phyloP scores from a whole-genome alignment of 345 rosid species.

The Brassica nigra region DNA sequence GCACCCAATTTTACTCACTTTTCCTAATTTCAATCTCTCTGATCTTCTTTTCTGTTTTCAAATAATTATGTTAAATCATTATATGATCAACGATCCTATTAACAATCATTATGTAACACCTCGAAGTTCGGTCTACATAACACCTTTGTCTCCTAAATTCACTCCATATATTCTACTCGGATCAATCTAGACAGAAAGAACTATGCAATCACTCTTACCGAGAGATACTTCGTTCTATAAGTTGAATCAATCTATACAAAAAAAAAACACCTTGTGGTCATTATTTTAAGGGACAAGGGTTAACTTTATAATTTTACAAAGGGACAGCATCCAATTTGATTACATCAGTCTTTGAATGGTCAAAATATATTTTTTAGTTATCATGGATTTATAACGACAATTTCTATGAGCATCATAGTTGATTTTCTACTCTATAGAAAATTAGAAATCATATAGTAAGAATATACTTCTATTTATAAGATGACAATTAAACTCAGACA shows the following conservation, averaged over 20 bases:
- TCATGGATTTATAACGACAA: slow-evolving; percentile 1
- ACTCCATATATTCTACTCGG: slow-evolving; percentile 35
- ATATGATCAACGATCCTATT: slow-evolving; percentile 41
- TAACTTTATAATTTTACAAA: not conserved
- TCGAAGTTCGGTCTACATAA: slow-evolving; percentile 36
- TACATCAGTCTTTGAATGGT: not conserved
- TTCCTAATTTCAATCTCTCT: slow-evolving; percentile 35
- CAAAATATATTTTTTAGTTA: not conserved
- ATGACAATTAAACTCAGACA: not conserved
- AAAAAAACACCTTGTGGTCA: not conserved
- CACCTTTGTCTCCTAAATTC: slow-evolving; percentile 39
- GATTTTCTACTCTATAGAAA: not conserved
- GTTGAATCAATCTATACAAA: not conserved
- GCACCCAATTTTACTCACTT: slow-evolving; percentile 47
- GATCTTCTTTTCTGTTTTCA: not conserved
- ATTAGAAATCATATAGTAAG: not conserved
- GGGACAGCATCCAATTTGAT: not conserved
- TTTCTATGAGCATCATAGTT: slow-evolving; percentile 12
- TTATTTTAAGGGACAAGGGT: slow-evolving; percentile 18
- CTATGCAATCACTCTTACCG: not conserved
- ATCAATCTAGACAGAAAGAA: slow-evolving; percentile 31
- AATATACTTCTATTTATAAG: not conserved
- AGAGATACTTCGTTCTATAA: slow-evolving; percentile 7
- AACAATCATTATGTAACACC: slow-evolving; percentile 37
- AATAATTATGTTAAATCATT: slow-evolving; percentile 24